Percentiles rank a stretch among this genome's conserved stretches.
These are phyloP conservation scores for Aspergillus indologenus DNA, from an alignment of 495 filamentous ascomycete species.

Conservation along the genomic window DNA sequence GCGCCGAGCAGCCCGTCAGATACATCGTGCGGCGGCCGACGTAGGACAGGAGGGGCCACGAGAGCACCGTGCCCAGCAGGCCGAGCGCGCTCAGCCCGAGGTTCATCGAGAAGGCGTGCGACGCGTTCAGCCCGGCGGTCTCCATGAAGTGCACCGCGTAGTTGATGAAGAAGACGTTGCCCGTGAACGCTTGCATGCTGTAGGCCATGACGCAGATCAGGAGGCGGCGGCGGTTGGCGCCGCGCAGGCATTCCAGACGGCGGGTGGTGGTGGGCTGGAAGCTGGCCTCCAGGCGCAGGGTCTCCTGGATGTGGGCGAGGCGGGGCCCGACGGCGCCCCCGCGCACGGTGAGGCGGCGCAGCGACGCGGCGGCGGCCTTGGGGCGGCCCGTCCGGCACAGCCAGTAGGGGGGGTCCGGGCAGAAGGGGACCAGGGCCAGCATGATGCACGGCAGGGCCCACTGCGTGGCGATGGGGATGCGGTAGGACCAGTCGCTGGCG, in stretches of 20 bases:
- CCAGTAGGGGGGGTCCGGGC: constrained; percentile 51
- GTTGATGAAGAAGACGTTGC: constrained; percentile 31
- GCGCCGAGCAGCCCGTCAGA: constrained; percentile 44
- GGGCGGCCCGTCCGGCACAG: constrained; percentile 40
- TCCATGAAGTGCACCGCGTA: constrained; percentile 47
- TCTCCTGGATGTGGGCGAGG: constrained; percentile 35
- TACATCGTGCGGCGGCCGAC: constrained; percentile 56
- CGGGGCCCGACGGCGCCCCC: constrained; percentile 19
- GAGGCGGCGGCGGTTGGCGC: constrained; percentile 44
- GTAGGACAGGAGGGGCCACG: constrained; percentile 61
- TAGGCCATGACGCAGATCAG: constrained; percentile 49
- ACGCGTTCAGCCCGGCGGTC: constrained; percentile 57
- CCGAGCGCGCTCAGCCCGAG: constrained; percentile 66
- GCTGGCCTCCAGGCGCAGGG: constrained; percentile 35
- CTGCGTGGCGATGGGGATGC: constrained; percentile 37
- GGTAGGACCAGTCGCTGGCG: constrained; percentile 31
- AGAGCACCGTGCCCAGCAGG: constrained; percentile 59
- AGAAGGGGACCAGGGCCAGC: constrained; percentile 37
- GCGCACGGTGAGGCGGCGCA: constrained; percentile 33
- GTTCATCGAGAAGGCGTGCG: constrained; percentile 61
- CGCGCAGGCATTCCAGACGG: constrained; percentile 44
- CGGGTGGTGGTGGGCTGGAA: constrained; percentile 39
- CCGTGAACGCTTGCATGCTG: constrained; percentile 44
- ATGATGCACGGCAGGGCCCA: constrained; percentile 34
- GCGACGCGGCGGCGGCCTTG: constrained; percentile 36